A percentile compares a stretch with the other conserved stretches of the same genome.
Evolutionary conservation across 1,284 basidiomycete genomes (phyloP).

Genomic region (Fistulina hepatica): DNA sequence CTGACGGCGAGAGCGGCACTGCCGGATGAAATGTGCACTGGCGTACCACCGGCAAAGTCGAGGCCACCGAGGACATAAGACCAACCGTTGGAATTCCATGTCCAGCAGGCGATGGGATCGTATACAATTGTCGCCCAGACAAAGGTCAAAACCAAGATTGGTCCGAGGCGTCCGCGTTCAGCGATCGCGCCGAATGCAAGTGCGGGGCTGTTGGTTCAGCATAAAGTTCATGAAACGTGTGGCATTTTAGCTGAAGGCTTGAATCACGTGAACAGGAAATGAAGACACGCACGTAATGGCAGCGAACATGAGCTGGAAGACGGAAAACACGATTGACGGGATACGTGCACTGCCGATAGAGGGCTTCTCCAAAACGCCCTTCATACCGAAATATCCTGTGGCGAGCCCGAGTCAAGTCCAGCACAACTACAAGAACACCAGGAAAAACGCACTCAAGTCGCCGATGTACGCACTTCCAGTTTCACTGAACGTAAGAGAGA

Average conservation of each 20-base stretch:
- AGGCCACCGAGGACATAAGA: slow-evolving; percentile 69
- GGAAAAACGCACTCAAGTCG: slow-evolving; percentile 40
- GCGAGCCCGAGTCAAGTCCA: slow-evolving; percentile 19
- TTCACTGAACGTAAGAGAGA: slow-evolving; percentile 59
- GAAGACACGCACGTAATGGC: slow-evolving; percentile 52
- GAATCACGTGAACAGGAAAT: neutral
- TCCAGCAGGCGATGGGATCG: slow-evolving; percentile 90
- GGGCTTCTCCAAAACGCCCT: slow-evolving; percentile 65
- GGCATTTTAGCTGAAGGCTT: neutral
- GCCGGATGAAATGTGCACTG: slow-evolving; percentile 89
- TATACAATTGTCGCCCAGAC: slow-evolving; percentile 93
- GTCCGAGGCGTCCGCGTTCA: slow-evolving; percentile 85
- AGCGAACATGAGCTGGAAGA: slow-evolving; percentile 89
- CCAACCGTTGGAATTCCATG: slow-evolving; percentile 91
- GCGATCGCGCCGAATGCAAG: slow-evolving; percentile 91
- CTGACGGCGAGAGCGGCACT: slow-evolving; percentile 88
- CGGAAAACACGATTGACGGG: slow-evolving; percentile 77
- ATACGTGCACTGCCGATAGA: slow-evolving; percentile 65
- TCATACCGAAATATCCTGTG: slow-evolving; percentile 73
- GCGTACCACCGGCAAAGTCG: slow-evolving; percentile 91
- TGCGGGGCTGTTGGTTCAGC: slow-evolving; percentile 40
- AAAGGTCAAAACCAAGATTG: slow-evolving; percentile 83
- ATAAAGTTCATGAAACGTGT: neutral
- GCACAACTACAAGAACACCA: slow-evolving; percentile 18
- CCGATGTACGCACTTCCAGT: slow-evolving; percentile 52